Conservation (phyloP, 1,139 yeast species). For the Zhuliangozyma parablackwelliae region DNA sequence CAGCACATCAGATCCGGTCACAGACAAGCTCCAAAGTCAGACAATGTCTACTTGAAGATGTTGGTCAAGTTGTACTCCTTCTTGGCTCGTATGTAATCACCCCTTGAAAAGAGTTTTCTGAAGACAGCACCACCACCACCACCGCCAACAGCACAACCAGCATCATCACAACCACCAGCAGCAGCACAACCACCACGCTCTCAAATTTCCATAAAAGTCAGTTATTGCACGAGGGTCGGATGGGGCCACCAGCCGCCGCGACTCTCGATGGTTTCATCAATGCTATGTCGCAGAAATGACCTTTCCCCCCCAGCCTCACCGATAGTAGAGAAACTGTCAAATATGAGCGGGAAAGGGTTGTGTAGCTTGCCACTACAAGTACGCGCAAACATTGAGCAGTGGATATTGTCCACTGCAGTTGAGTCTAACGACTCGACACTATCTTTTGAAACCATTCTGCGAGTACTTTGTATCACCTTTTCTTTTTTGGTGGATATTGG, state of each 20-base stretch:
- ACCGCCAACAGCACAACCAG: no score
- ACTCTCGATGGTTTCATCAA: no score
- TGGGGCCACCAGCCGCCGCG: no score
- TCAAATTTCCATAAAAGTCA: no score
- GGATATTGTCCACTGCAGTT: neutral
- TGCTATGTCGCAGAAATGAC: neutral
- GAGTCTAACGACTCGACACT: no score
- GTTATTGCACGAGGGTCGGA: no score
- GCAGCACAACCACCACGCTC: no score
- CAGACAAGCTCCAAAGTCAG: slow-evolving; percentile 99
- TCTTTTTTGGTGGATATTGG: slow-evolving; percentile 15
- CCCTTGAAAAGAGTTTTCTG: no score
- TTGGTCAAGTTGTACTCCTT: slow-evolving; percentile 97
- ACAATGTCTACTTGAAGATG: slow-evolving; percentile 96
- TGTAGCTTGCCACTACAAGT: slow-evolving; percentile 10
- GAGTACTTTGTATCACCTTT: slow-evolving; percentile 40
- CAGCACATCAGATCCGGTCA: slow-evolving; percentile 95
- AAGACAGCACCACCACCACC: no score
- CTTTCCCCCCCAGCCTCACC: slow-evolving; percentile 2
- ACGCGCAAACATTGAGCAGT: slow-evolving; percentile 1
- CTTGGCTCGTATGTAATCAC: slow-evolving; percentile 89
- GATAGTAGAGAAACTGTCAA: slow-evolving; percentile 11
- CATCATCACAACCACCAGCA: no score
- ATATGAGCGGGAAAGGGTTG: slow-evolving; percentile 2
- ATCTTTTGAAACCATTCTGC: slow-evolving; percentile 40